Percentiles rank a stretch among this genome's conserved stretches.
phyloP scores from a whole-genome alignment of 2,329 filamentous ascomycete species.

The Myriangium duriaei region DNA sequence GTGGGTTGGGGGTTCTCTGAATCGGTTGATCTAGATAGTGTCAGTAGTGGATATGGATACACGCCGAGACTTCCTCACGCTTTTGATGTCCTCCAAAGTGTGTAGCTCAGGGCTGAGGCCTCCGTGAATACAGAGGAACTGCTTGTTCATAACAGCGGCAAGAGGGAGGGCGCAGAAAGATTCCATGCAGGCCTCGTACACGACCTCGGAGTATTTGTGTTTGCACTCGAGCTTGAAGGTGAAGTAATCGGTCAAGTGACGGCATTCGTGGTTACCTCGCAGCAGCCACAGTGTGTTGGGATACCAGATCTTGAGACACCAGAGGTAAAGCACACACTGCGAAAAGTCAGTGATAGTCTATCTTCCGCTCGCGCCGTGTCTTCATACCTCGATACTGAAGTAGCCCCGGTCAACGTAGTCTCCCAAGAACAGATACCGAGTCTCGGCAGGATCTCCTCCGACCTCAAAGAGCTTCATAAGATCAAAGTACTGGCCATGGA shows the following conservation, averaged over 20 bases:
- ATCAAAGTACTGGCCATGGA: constrained; percentile 98
- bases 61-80: constrained; percentile 40
- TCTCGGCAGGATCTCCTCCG: constrained; percentile 90
- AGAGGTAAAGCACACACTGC: constrained; percentile 87
- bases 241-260: constrained; percentile 98
- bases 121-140: constrained; percentile 96
- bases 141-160: constrained; percentile 99
- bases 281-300: constrained; percentile 94
- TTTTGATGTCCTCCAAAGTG: constrained; percentile 86
- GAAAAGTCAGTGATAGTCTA: constrained; percentile 21
- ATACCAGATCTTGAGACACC: constrained; percentile 98
- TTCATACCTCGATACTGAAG: constrained; percentile 78
- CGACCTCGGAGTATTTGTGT: constrained; percentile 93
- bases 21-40: constrained; percentile 69
- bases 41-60: constrained; percentile 7
- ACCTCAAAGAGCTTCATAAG: constrained; percentile 99
- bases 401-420: constrained; percentile 98
- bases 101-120: constrained; percentile 92
- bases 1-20: constrained; percentile 92
- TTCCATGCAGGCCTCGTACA: constrained; percentile 98
- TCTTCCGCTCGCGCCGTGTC: background rate
- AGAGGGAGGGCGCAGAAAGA: constrained; percentile 90
- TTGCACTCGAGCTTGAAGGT: constrained; percentile 99
- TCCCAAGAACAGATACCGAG: constrained; percentile 88
- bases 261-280: constrained; percentile 95